Evolutionary conservation across 2,329 filamentous ascomycete species (phyloP).

Genomic region (Dothistroma pini): DNA sequence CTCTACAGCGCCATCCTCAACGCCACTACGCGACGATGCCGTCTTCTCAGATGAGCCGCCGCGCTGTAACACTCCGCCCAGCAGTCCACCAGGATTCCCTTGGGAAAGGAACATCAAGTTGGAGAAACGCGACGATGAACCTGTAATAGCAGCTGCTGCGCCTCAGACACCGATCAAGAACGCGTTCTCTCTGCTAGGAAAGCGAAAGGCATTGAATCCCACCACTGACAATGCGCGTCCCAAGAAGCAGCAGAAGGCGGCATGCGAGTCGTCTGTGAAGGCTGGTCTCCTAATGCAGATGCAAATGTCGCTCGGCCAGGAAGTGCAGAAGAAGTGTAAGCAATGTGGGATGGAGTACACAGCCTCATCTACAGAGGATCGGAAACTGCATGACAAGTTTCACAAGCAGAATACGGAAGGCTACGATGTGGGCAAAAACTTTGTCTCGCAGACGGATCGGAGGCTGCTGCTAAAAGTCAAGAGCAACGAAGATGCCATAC

Average conservation of each 20-base stretch:
- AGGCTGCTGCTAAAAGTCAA: constrained; percentile 16
- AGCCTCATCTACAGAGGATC: constrained; percentile 58
- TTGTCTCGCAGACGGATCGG: constrained; percentile 42
- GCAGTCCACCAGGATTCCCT: constrained; percentile 48
- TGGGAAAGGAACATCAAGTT: constrained; percentile 25
- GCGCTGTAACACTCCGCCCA: constrained; percentile 47
- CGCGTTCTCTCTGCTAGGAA: constrained; percentile 34
- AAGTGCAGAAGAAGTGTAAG: constrained; percentile 55
- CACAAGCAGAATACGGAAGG: constrained; percentile 60
- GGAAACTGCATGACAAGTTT: constrained; percentile 60
- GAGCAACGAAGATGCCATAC: constrained; percentile 47
- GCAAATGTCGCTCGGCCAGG: constrained; percentile 57
- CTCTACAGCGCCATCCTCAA: constrained; percentile 20
- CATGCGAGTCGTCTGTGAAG: constrained; percentile 32
- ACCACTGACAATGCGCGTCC: constrained; percentile 35
- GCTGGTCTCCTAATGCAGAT: constrained; percentile 51
- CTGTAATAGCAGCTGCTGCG: constrained; percentile 6
- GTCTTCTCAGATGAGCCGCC: constrained; percentile 27
- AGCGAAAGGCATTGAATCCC: constrained; percentile 27
- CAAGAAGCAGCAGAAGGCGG: constrained; percentile 28
- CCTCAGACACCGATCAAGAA: constrained; percentile 23
- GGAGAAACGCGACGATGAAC: constrained; percentile 27
- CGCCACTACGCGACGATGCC: constrained; percentile 18
- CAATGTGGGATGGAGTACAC: constrained; percentile 65
- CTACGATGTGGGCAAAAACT: constrained; percentile 57